A percentile compares a stretch with the other conserved stretches of the same genome.
Conservation (phyloP, 208 protist species). For the Trypanosoma conorhini region DNA sequence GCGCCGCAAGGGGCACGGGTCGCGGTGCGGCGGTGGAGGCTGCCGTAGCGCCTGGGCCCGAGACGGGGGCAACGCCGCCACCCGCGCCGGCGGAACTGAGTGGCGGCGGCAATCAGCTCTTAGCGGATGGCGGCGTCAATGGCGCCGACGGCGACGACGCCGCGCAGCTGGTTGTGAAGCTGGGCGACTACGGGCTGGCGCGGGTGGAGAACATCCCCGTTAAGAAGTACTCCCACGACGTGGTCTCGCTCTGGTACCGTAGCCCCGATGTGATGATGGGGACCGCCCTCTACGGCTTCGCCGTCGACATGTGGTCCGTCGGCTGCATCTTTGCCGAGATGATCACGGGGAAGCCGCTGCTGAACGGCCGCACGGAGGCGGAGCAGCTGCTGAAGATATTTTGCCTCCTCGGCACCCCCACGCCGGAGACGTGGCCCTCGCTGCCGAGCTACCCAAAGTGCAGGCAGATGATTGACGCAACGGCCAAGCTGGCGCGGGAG, state of each 20-base stretch:
- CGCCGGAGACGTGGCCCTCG: slow-evolving; percentile 59
- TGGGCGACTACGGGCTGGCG: slow-evolving; percentile 92
- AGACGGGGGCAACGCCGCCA: too few species aligned
- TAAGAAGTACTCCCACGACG: slow-evolving; percentile 89
- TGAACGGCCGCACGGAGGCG: slow-evolving; percentile 86
- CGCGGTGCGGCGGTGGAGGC: too few species aligned
- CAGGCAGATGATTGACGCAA: too few species aligned
- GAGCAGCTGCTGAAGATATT: slow-evolving; percentile 93
- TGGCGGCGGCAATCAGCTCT: too few species aligned
- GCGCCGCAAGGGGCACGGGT: too few species aligned
- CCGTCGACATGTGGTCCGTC: slow-evolving; percentile 95
- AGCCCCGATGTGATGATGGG: slow-evolving; percentile 94
- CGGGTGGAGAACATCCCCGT: slow-evolving; percentile 81
- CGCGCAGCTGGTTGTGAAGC: slow-evolving; percentile 79
- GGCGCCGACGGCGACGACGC: too few species aligned
- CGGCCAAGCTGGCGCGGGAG: too few species aligned
- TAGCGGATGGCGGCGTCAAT: too few species aligned
- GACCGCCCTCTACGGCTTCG: slow-evolving; percentile 76
- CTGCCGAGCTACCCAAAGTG: slow-evolving; percentile 54
- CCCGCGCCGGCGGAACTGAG: too few species aligned
- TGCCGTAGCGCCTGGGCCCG: too few species aligned
- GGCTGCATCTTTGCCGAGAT: slow-evolving; percentile 97
- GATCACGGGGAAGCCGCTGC: slow-evolving; percentile 70
- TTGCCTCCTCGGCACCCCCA: slow-evolving; percentile 93
- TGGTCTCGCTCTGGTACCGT: slow-evolving; percentile 95